phyloP scores from a whole-genome alignment of 306 rosid genomes.

The Gastrolobium bilobum region DNA sequence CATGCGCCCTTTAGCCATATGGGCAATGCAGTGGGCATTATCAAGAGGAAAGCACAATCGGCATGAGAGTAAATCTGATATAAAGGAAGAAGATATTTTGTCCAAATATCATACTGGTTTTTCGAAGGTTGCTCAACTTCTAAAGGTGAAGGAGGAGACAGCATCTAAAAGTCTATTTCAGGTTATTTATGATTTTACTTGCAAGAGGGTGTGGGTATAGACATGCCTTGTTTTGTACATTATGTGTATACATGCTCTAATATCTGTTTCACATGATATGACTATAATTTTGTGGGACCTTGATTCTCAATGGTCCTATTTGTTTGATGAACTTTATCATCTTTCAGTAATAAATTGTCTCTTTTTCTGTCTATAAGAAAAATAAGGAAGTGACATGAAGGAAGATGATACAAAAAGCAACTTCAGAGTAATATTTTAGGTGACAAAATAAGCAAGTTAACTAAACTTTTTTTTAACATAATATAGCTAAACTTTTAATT shows the following conservation, averaged over 20 bases:
- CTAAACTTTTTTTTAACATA: too few species aligned
- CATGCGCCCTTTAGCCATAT: conserved; percentile 97
- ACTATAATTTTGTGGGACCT: not conserved
- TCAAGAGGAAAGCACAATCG: conserved; percentile 56
- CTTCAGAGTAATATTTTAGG: too few species aligned
- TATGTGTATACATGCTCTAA: too few species aligned
- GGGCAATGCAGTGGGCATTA: conserved; percentile 99
- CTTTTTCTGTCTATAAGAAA: not conserved
- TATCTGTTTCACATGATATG: not conserved
- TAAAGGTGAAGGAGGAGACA: conserved; percentile 69
- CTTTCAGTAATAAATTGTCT: conserved; percentile 3
- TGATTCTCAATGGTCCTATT: not conserved
- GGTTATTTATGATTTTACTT: conserved; percentile 71
- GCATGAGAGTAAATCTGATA: conserved; percentile 54
- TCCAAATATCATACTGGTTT: conserved; percentile 68
- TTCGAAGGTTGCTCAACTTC: conserved; percentile 74
- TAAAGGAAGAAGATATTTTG: conserved; percentile 57
- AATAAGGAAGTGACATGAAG: not conserved
- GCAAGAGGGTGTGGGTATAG: conserved; percentile 65
- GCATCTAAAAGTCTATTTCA: conserved; percentile 71
- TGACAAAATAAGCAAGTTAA: too few species aligned
- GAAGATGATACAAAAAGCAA: too few species aligned
- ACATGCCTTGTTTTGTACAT: not conserved
- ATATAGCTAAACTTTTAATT: too few species aligned
- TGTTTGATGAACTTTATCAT: not conserved